phyloP scores from a whole-genome alignment of 345 rosid species.

The Pseudoturritis turrita region DNA sequence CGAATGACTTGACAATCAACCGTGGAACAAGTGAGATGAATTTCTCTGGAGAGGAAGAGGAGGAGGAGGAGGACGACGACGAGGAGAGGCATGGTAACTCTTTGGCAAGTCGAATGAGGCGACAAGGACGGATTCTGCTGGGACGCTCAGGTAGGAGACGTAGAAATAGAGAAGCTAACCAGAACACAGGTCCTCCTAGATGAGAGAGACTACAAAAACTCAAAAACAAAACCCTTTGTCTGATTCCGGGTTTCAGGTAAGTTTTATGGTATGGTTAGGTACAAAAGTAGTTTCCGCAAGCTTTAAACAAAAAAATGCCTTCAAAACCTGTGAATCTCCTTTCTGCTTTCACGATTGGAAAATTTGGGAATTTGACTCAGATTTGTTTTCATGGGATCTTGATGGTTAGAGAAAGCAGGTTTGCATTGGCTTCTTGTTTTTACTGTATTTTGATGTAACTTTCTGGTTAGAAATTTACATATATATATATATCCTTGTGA shows the following conservation, averaged over 20 bases:
- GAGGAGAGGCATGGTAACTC: constrained; percentile 41
- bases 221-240: constrained; percentile 4
- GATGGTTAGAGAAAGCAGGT: neutral
- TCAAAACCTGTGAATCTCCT: neutral
- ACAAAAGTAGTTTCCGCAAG: constrained; percentile 13
- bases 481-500: neutral
- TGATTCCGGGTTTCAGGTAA: constrained; percentile 18
- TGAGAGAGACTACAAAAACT: constrained; percentile 10
- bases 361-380: constrained; percentile 12
- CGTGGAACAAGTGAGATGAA: constrained; percentile 28
- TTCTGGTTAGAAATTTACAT: neutral
- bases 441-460: constrained; percentile 3
- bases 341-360: constrained; percentile 15
- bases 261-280: constrained; percentile 18
- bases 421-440: neutral
- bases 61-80: constrained; percentile 28
- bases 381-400: neutral
- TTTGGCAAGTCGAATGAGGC: constrained; percentile 59
- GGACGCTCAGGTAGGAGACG: constrained; percentile 77
- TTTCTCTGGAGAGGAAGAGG: constrained; percentile 41
- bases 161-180: constrained; percentile 53
- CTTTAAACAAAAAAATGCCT: neutral
- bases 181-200: constrained; percentile 14
- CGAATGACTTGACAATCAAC: constrained; percentile 21
- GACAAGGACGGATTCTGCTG: constrained; percentile 55